phyloP scores from a whole-genome alignment of 768 basidiomycete species.

The Boletus rubropictus region DNA sequence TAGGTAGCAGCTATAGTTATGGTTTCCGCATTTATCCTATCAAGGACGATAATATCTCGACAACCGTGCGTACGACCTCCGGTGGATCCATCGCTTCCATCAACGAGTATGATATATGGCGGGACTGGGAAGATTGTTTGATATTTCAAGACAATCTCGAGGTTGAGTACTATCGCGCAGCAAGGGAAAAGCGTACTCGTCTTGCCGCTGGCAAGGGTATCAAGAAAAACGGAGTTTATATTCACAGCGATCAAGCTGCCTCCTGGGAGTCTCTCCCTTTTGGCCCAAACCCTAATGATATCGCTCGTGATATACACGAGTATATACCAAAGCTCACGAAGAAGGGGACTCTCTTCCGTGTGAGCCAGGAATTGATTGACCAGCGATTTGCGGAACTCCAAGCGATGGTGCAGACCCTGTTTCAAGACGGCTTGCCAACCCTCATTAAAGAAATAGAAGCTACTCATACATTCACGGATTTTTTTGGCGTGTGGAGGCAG shows the following conservation, averaged over 20 bases:
- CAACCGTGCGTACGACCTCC: slow-evolving; percentile 18
- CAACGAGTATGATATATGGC: slow-evolving; percentile 66
- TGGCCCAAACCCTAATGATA: slow-evolving; percentile 71
- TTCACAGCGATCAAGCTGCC: slow-evolving; percentile 66
- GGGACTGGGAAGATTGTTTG: slow-evolving; percentile 80
- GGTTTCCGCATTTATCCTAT: slow-evolving; percentile 57
- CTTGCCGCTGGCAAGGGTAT: slow-evolving; percentile 70
- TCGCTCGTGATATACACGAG: slow-evolving; percentile 63
- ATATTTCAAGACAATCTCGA: slow-evolving; percentile 70
- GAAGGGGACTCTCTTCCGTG: slow-evolving; percentile 67
- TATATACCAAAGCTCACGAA: slow-evolving; percentile 63
- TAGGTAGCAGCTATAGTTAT: slow-evolving; percentile 52
- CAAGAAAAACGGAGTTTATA: slow-evolving; percentile 63
- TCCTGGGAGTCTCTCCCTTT: slow-evolving; percentile 84
- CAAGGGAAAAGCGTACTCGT: slow-evolving; percentile 62
- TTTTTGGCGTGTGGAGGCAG: slow-evolving; percentile 73
- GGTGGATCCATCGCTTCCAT: slow-evolving; percentile 32
- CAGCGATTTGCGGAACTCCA: slow-evolving; percentile 57
- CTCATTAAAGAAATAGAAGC: slow-evolving; percentile 62
- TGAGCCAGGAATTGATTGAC: slow-evolving; percentile 59
- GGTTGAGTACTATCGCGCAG: slow-evolving; percentile 53
- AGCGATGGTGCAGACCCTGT: slow-evolving; percentile 54
- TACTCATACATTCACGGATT: slow-evolving; percentile 57
- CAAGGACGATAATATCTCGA: slow-evolving; percentile 29
- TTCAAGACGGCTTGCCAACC: slow-evolving; percentile 54